These are phyloP conservation scores for Coemansia sp. DNA, from an alignment of 192 early-diverging fungal species.

Conservation along the genomic window DNA sequence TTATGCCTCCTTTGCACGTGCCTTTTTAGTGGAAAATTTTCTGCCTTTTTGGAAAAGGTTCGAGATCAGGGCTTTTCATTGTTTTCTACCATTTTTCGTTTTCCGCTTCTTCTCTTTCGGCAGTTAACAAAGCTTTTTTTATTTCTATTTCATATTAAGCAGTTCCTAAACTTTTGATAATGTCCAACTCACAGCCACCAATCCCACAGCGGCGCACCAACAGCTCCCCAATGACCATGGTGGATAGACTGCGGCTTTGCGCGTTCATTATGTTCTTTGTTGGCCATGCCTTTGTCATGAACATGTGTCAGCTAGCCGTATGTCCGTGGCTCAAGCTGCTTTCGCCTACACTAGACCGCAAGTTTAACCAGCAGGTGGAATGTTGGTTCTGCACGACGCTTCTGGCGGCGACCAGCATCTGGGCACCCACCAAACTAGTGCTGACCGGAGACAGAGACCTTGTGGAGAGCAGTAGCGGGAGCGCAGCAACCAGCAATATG, in stretches of 20 bases:
- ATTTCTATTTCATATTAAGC: not conserved
- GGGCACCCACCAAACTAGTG: constrained; percentile 52
- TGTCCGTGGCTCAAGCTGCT: constrained; percentile 29
- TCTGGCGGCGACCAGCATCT: constrained; percentile 33
- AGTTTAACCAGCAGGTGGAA: constrained; percentile 54
- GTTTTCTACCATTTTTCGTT: not conserved
- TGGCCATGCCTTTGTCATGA: constrained; percentile 43
- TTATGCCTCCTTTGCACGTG: constrained; percentile 8
- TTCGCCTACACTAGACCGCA: constrained; percentile 28
- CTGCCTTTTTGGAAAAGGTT: not conserved
- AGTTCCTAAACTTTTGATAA: not conserved
- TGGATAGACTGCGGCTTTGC: constrained; percentile 25
- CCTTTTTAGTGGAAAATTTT: not conserved
- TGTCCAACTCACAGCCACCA: not conserved
- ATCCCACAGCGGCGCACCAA: constrained; percentile 34
- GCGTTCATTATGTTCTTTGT: constrained; percentile 41
- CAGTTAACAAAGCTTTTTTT: constrained; percentile 1
- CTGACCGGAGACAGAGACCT: constrained; percentile 49
- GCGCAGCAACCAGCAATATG: constrained; percentile 27
- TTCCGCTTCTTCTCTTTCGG: not conserved
- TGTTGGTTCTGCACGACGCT: constrained; percentile 49
- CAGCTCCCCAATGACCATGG: constrained; percentile 39
- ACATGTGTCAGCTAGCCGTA: constrained; percentile 44
- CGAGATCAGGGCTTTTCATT: too few species aligned
- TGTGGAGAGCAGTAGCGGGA: constrained; percentile 15